Percentiles rank a stretch among this genome's conserved stretches.
Evolutionary conservation across 805 yeast species (phyloP).

Genomic region (Candida ovalis): DNA sequence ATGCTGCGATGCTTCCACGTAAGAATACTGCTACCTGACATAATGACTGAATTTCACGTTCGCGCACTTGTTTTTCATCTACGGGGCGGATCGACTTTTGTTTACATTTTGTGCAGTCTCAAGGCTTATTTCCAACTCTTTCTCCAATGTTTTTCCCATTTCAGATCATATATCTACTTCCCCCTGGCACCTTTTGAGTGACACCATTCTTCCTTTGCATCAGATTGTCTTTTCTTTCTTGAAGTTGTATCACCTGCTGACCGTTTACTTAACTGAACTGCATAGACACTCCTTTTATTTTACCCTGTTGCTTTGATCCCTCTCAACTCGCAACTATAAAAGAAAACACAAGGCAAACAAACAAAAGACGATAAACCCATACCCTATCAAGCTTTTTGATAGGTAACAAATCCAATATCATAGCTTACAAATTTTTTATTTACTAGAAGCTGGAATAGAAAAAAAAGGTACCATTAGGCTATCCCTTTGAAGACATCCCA

Average conservation of each 20-base stretch:
- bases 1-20: neutral
- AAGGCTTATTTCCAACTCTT: neutral
- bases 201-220: neutral
- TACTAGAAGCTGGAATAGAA: neutral
- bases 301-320: neutral
- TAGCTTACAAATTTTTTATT: too few species aligned
- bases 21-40: neutral
- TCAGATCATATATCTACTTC: neutral
- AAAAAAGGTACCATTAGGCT: neutral
- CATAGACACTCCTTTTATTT: neutral
- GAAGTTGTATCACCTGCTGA: neutral
- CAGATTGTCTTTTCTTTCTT: neutral
- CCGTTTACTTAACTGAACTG: neutral
- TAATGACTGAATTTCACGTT: neutral
- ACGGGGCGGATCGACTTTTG: neutral
- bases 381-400: too few species aligned
- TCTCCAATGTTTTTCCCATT: neutral
- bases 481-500: neutral
- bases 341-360: too few species aligned
- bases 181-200: neutral
- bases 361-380: neutral
- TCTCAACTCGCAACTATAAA: neutral
- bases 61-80: neutral
- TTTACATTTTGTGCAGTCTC: neutral
- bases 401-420: too few species aligned